phyloP scores from a whole-genome alignment of 2,329 filamentous ascomycete species.

The Aspergillus arachidicola region DNA sequence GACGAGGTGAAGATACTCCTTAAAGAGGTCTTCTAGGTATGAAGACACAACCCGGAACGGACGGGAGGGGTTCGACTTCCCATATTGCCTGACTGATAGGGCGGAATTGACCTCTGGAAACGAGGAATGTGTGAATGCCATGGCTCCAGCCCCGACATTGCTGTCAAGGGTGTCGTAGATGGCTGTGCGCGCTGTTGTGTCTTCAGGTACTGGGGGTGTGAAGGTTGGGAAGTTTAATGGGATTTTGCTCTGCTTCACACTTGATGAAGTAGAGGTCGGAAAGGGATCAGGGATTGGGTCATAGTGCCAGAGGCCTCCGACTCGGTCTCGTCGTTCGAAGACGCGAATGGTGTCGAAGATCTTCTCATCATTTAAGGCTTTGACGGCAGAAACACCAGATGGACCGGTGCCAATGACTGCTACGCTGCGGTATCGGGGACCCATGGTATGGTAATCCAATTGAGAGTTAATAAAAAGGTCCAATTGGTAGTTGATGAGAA shows the following conservation, averaged over 20 bases:
- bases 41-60: constrained; percentile 27
- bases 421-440: constrained; percentile 2
- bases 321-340: constrained; percentile 34
- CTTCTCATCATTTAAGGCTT: constrained; percentile 35
- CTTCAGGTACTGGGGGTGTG: constrained; percentile 18
- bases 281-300: constrained; percentile 31
- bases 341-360: constrained; percentile 34
- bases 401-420: constrained; percentile 30
- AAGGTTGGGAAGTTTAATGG: constrained; percentile 24
- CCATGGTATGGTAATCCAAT: neutral
- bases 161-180: constrained; percentile 29
- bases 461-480: neutral
- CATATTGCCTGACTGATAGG: constrained; percentile 21
- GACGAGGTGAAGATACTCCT: constrained; percentile 29
- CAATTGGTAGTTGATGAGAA: neutral
- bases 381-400: constrained; percentile 30
- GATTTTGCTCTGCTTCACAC: constrained; percentile 4
- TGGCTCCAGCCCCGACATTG: constrained; percentile 31
- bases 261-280: constrained; percentile 7
- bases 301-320: constrained; percentile 36
- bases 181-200: constrained; percentile 27
- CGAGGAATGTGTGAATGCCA: constrained; percentile 32
- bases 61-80: constrained; percentile 25
- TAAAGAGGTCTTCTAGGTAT: constrained; percentile 29
- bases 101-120: constrained; percentile 29